A percentile compares a stretch with the other conserved stretches of the same genome.
phyloP scores from a whole-genome alignment of 768 basidiomycete genomes.

The Leucosporidium scottii region DNA sequence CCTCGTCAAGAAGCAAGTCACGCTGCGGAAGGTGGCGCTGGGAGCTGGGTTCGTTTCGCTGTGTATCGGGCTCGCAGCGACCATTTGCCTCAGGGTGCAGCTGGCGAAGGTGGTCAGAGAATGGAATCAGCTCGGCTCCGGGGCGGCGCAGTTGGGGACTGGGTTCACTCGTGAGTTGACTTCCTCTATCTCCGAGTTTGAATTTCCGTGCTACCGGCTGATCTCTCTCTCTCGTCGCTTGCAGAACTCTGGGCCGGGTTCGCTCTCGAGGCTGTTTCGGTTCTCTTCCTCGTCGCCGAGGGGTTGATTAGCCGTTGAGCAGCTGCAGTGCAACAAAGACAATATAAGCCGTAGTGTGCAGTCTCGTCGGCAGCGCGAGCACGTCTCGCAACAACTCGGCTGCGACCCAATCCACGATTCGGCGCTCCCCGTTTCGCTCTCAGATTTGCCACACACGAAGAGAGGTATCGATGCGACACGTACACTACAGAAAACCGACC shows the following conservation, averaged over 20 bases:
- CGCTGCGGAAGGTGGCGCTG: slow-evolving; percentile 8
- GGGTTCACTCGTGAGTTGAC: slow-evolving; percentile 15
- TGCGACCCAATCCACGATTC: too few species aligned
- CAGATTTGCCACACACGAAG: too few species aligned
- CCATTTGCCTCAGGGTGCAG: slow-evolving; percentile 1
- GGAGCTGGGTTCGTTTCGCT: not conserved
- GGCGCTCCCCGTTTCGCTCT: too few species aligned
- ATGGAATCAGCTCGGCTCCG: not conserved
- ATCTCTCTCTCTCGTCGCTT: too few species aligned
- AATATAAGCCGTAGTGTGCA: not conserved
- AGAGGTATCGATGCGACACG: not conserved
- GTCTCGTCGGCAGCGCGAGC: too few species aligned
- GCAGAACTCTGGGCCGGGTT: slow-evolving; percentile 21
- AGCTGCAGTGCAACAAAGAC: not conserved
- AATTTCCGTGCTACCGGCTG: not conserved
- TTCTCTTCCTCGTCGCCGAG: slow-evolving; percentile 1
- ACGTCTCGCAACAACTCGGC: too few species aligned
- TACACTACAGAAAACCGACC: not conserved
- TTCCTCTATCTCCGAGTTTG: not conserved
- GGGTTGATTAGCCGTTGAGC: not conserved
- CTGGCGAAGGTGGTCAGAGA: slow-evolving; percentile 1
- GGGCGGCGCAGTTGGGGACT: not conserved
- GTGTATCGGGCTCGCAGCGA: slow-evolving; percentile 3
- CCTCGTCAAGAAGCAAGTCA: slow-evolving; percentile 2
- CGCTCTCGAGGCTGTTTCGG: slow-evolving; percentile 4